Conservation (phyloP, 1,139 yeast species). For the Sugiyamaella japonica region DNA sequence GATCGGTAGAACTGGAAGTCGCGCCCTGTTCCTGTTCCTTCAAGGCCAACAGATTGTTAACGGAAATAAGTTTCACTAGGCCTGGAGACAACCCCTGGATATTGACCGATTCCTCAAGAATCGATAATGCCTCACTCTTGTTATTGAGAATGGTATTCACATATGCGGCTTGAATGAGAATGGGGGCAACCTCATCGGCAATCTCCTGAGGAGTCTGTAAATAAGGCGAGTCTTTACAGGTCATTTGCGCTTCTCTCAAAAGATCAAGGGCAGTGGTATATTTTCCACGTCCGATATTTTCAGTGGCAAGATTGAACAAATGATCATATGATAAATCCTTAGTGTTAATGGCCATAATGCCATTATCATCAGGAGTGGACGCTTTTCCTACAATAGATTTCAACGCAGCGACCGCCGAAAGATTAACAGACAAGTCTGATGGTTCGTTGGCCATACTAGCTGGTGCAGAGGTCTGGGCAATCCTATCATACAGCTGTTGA, state of each 20-base stretch:
- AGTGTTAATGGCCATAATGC: neutral
- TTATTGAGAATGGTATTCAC: conserved; percentile 54
- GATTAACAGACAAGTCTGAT: conserved; percentile 67
- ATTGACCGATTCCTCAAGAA: conserved; percentile 39
- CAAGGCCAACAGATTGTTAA: conserved; percentile 23
- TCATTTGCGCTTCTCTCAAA: conserved; percentile 53
- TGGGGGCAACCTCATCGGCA: conserved; percentile 54
- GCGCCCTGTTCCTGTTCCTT: conserved; percentile 13
- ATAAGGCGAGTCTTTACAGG: conserved; percentile 45
- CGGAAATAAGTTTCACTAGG: conserved; percentile 23
- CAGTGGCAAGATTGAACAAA: conserved; percentile 67
- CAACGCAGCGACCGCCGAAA: conserved; percentile 67
- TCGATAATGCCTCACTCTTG: conserved; percentile 45
- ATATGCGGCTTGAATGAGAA: conserved; percentile 68
- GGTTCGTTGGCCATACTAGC: conserved; percentile 36
- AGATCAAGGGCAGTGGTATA: conserved; percentile 47
- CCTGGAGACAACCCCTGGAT: conserved; percentile 24
- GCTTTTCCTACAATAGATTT: conserved; percentile 28
- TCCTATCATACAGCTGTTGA: conserved; percentile 52
- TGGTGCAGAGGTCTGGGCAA: conserved; percentile 40
- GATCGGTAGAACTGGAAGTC: neutral
- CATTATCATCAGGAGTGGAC: neutral
- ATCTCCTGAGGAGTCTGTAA: conserved; percentile 47
- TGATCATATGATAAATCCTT: conserved; percentile 51
- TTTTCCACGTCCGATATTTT: conserved; percentile 50